Base-by-base conservation (phyloP, 2,329 filamentous ascomycete genomes). In the Aspergillus persii region DNA sequence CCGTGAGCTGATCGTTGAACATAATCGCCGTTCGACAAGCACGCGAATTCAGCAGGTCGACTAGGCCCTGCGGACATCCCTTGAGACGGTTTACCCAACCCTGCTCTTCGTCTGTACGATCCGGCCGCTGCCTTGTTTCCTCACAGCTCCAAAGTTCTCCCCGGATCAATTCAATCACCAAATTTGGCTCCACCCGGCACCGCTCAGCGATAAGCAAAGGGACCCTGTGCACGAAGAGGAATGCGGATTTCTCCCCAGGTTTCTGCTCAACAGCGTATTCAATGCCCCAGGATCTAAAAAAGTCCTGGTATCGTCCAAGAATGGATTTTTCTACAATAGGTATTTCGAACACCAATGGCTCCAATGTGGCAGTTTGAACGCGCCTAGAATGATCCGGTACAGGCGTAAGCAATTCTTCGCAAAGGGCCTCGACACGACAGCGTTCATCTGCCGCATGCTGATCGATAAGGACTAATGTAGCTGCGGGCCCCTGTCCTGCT, bases 391-490 rank as follows among this genome's bases (percentile, higher is more conserved):
- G 33, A 31, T 49, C 52, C 7, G 54, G 50, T 11, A 49, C 9
- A 15, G 60, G 44, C 12, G 59, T 69, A 58, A 62, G 86, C 33
- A 90, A 75, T 2, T 85, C 81, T 27, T 70, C 62, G 71, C 96
- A 86, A 1, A 99, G 80, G 0, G 74, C 71, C 71, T 99, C 95
- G 1, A 98, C 84, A 1, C 88, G 87, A 62, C 90, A 87, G 50
- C 95, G 84, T 77, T 99, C 95, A 71, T 97, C 94, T 3, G 93
- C 95, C 0, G 95, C 95, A 71, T 99, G 95, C 69, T 99, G 95
- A 69, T 99, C 95, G 5, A 97, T 83, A 44, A 97, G 80, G 0
- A 96, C 82, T 4, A 98, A 77, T 1, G 86, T 66, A 2, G 60
- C 46, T 15, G 44, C 59, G 29, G 49, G 54, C 7, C 48, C 39